phyloP scores from a whole-genome alignment of 2,329 filamentous ascomycete genomes.

The Beauveria varroae region DNA sequence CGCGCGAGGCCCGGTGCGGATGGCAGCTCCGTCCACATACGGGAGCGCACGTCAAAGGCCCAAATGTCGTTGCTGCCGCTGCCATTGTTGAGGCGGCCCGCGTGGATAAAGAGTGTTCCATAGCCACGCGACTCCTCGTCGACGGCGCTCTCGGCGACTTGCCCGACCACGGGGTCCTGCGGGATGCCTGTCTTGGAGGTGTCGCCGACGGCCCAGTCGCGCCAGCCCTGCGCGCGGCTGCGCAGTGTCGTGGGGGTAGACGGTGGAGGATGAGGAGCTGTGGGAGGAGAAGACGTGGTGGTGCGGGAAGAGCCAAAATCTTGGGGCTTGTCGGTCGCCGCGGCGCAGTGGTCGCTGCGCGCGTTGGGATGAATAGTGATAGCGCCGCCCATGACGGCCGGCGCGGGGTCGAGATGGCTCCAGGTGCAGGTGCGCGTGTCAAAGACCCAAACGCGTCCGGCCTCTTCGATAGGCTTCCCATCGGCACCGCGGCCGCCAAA shows the following conservation, averaged over 20 bases:
- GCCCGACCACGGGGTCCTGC: slow-evolving; percentile 49
- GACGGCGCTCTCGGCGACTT: slow-evolving; percentile 48
- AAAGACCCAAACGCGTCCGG: slow-evolving; percentile 69
- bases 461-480: slow-evolving; percentile 65
- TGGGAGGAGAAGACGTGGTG: neutral
- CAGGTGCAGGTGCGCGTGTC: slow-evolving; percentile 58
- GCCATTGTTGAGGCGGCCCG: slow-evolving; percentile 57
- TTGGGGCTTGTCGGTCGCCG: slow-evolving; percentile 49
- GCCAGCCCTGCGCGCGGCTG: slow-evolving; percentile 37
- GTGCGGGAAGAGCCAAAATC: slow-evolving; percentile 30
- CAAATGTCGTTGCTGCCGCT: slow-evolving; percentile 60
- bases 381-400: slow-evolving; percentile 32
- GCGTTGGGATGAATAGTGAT: slow-evolving; percentile 46
- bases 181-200: slow-evolving; percentile 44
- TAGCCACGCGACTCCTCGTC: slow-evolving; percentile 56
- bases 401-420: slow-evolving; percentile 54
- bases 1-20: slow-evolving; percentile 59
- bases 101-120: slow-evolving; percentile 68
- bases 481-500: slow-evolving; percentile 69
- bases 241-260: neutral
- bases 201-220: slow-evolving; percentile 49
- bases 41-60: slow-evolving; percentile 61
- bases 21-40: slow-evolving; percentile 60
- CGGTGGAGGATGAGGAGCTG: neutral
- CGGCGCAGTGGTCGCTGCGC: slow-evolving; percentile 63